A percentile compares a stretch with the other conserved stretches of the same genome.
Conservation (phyloP, 129 eudicot species). For the Centaurea solstitialis region DNA sequence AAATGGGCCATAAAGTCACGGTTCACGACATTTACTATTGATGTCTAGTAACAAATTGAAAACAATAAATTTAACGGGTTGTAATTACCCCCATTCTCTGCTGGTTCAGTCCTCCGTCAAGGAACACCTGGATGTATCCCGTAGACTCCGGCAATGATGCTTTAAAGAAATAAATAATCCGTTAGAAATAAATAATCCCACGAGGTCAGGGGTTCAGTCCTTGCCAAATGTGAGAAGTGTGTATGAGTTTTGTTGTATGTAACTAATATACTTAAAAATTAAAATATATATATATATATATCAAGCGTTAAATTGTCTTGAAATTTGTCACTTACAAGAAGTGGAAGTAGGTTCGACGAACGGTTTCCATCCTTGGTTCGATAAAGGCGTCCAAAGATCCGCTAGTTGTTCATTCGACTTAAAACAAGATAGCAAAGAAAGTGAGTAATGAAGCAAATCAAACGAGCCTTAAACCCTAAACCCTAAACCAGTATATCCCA, state of each 20-base stretch:
- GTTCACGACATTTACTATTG: neutral
- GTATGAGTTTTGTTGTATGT: neutral
- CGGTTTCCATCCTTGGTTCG: conserved; percentile 87
- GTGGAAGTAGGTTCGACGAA: conserved; percentile 39
- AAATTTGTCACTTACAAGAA: conserved; percentile 46
- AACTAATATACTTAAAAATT: no score
- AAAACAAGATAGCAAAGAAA: conserved; percentile 5
- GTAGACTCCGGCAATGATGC: conserved; percentile 71
- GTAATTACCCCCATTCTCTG: conserved; percentile 85
- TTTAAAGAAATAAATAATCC: conserved; percentile 21
- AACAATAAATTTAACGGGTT: no score
- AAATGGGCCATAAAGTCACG: neutral
- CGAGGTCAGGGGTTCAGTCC: neutral
- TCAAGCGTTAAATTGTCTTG: neutral
- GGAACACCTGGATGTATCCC: conserved; percentile 95
- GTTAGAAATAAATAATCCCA: conserved; percentile 7
- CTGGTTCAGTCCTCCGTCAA: conserved; percentile 97
- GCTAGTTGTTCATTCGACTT: conserved; percentile 58
- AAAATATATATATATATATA: no score
- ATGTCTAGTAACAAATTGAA: neutral
- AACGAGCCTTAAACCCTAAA: no score
- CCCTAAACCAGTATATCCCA: neutral
- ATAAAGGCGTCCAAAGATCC: conserved; percentile 84
- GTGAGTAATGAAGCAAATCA: conserved; percentile 1
- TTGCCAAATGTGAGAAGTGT: neutral